Evolutionary conservation across 495 filamentous ascomycete species (phyloP).

Genomic region (Xylaria nigripes): DNA sequence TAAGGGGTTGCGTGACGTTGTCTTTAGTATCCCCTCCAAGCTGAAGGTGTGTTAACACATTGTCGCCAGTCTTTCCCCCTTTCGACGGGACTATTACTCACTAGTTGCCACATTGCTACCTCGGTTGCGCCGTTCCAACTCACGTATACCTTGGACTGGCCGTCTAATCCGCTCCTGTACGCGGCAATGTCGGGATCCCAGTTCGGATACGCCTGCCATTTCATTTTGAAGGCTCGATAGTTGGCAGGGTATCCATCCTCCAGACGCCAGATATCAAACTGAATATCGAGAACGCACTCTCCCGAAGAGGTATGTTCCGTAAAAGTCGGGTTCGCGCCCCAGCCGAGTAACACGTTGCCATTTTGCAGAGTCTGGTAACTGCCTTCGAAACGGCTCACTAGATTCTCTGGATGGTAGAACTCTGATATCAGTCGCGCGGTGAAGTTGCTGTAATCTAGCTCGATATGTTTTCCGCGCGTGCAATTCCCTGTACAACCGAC

Average conservation of each 20-base stretch:
- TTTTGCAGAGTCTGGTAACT: constrained; percentile 37
- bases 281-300: constrained; percentile 15
- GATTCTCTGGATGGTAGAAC: constrained; percentile 14
- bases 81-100: background rate
- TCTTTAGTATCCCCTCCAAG: background rate
- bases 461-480: constrained; percentile 35
- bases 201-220: constrained; percentile 18
- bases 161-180: background rate
- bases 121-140: constrained; percentile 29
- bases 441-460: constrained; percentile 34
- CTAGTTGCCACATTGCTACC: constrained; percentile 18
- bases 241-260: background rate
- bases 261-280: constrained; percentile 12
- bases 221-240: constrained; percentile 21
- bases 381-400: constrained; percentile 35
- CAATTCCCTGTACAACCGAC: constrained; percentile 7
- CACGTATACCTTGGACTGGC: constrained; percentile 13
- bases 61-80: background rate
- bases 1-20: background rate
- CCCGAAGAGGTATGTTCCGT: constrained; percentile 37
- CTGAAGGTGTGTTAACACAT: background rate
- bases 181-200: constrained; percentile 13
- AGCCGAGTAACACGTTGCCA: constrained; percentile 40
- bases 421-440: constrained; percentile 20
- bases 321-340: constrained; percentile 40